Conservation (phyloP, 768 basidiomycete species). For the Leucosporidium scottii region DNA sequence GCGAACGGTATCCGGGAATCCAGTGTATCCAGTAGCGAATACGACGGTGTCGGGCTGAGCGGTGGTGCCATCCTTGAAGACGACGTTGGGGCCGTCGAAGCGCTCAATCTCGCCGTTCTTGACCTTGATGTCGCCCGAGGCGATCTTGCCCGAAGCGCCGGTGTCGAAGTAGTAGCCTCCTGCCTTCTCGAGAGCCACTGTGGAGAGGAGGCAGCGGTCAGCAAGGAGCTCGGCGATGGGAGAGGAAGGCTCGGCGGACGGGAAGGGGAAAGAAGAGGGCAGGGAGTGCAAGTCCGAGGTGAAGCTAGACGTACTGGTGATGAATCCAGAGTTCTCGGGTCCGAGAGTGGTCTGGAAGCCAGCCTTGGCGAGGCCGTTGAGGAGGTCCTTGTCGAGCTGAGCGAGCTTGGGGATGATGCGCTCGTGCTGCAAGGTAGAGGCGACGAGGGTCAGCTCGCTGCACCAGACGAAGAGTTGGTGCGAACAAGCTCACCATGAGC, state of each 20-base stretch:
- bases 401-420: not conserved
- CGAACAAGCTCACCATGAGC: not conserved
- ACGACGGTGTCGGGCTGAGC: not conserved
- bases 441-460: not conserved
- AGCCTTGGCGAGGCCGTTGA: not conserved
- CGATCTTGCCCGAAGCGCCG: not conserved
- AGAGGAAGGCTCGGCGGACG: too few relatives aligned
- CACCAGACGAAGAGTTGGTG: not conserved
- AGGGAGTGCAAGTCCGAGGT: too few relatives aligned
- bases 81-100: not conserved
- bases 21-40: not conserved
- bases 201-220: too few relatives aligned
- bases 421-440: not conserved
- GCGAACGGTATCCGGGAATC: not conserved
- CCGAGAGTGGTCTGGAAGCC: not conserved
- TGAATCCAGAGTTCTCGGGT: not conserved
- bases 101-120: not conserved
- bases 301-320: not conserved
- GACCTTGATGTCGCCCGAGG: not conserved
- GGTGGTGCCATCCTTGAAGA: not conserved
- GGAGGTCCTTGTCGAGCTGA: not conserved
- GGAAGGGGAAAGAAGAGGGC: too few relatives aligned
- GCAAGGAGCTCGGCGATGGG: too few relatives aligned
- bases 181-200: not conserved
- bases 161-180: not conserved